Evolutionary conservation across 2,329 filamentous ascomycete species (phyloP).

Genomic region (Rhinocladiella mackenziei): DNA sequence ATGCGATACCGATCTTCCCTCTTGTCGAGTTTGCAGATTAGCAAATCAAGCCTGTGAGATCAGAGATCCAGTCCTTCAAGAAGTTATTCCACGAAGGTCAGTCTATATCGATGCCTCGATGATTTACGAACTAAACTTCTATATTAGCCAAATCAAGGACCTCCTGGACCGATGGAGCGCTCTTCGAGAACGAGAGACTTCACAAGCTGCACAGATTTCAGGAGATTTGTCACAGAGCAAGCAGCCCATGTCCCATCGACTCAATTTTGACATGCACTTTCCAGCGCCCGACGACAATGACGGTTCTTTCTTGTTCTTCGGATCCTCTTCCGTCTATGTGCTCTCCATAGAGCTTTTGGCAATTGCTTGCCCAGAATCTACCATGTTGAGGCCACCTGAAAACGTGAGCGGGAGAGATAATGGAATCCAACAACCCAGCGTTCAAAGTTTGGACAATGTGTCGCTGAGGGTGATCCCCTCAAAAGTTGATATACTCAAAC

Average conservation of each 20-base stretch:
- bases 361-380: neutral
- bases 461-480: neutral
- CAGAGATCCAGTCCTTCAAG: neutral
- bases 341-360: slow-evolving; percentile 1
- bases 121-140: neutral
- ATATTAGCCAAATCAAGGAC: slow-evolving; percentile 1
- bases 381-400: neutral
- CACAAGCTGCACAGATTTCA: neutral
- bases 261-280: slow-evolving; percentile 2
- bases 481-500: neutral
- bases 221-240: neutral
- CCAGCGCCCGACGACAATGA: neutral
- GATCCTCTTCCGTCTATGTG: slow-evolving; percentile 1
- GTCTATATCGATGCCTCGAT: neutral
- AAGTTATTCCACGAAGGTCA: neutral
- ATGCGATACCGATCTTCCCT: slow-evolving; percentile 2
- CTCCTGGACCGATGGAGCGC: neutral
- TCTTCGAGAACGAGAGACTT: neutral
- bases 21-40: neutral
- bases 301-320: neutral
- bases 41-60: neutral
- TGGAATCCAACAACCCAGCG: neutral
- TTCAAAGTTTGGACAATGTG: neutral
- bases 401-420: neutral
- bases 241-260: neutral